Conservation (phyloP, 352 stramenopile species). For the Globisporangium rhizosaccharum region DNA sequence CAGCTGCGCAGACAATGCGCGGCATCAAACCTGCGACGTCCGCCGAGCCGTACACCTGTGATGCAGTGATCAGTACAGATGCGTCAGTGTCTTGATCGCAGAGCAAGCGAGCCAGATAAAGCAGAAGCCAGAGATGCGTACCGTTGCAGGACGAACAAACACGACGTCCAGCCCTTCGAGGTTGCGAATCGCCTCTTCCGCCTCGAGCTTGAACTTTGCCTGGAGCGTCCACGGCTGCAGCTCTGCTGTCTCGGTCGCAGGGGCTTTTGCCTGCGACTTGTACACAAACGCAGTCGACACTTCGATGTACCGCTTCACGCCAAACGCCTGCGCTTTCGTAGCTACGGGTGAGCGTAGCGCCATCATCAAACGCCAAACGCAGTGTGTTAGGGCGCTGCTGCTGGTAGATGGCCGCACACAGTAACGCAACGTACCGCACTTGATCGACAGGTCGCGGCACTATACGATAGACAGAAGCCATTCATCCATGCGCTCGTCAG, state of each 20-base stretch:
- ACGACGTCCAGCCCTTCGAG: slow-evolving; percentile 54
- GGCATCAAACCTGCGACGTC: slow-evolving; percentile 83
- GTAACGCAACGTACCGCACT: slow-evolving; percentile 52
- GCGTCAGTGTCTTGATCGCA: background rate
- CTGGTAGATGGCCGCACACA: too few species aligned
- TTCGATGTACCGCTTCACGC: slow-evolving; percentile 79
- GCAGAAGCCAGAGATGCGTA: slow-evolving; percentile 11
- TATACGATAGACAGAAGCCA: slow-evolving; percentile 9
- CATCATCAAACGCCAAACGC: background rate
- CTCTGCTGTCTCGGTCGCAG: slow-evolving; percentile 52
- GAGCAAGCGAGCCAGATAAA: background rate
- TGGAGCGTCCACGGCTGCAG: slow-evolving; percentile 81
- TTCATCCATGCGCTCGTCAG: background rate
- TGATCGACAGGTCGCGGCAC: slow-evolving; percentile 78
- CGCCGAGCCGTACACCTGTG: slow-evolving; percentile 70
- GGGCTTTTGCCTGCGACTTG: slow-evolving; percentile 75
- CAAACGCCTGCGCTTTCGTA: slow-evolving; percentile 55
- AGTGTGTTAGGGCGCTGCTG: background rate
- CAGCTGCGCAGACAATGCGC: slow-evolving; percentile 75
- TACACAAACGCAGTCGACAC: slow-evolving; percentile 88
- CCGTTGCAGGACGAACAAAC: slow-evolving; percentile 70
- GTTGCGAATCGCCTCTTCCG: slow-evolving; percentile 64
- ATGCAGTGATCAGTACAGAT: background rate
- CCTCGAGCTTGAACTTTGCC: slow-evolving; percentile 84
- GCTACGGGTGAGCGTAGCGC: slow-evolving; percentile 15